These are phyloP conservation scores for Gracilaria caudata DNA, from an alignment of 23 red algal species.

Conservation along the genomic window DNA sequence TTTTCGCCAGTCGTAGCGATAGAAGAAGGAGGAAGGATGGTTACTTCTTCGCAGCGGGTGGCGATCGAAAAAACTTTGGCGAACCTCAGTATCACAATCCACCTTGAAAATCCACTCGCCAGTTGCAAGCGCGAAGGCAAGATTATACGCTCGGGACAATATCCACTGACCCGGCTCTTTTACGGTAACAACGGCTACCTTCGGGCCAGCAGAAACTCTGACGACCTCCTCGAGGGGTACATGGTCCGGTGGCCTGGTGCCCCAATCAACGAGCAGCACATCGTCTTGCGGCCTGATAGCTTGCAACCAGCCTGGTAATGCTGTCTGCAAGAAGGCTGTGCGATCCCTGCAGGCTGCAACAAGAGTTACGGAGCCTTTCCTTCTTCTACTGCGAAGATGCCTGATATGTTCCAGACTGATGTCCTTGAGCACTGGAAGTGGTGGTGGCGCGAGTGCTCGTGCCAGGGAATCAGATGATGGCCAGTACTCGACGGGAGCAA, in stretches of 20 bases:
- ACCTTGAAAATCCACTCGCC: constrained; percentile 76
- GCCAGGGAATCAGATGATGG: constrained; percentile 36
- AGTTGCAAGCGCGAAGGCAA: constrained; percentile 51
- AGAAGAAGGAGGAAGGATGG: constrained; percentile 37
- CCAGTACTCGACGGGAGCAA: constrained; percentile 39
- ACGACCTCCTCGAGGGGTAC: constrained; percentile 66
- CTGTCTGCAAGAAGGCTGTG: constrained; percentile 66
- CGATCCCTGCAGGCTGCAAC: constrained; percentile 67
- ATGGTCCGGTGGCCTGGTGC: constrained; percentile 54
- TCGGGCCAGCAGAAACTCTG: constrained; percentile 14
- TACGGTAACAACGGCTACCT: constrained; percentile 49
- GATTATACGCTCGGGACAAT: constrained; percentile 62
- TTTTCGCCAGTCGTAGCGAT: constrained; percentile 45
- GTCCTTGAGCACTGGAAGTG: constrained; percentile 30
- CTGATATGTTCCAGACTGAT: constrained; percentile 19
- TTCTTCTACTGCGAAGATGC: constrained; percentile 31
- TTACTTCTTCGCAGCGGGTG: background rate
- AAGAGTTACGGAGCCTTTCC: constrained; percentile 34
- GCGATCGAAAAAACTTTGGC: constrained; percentile 47
- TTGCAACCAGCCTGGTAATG: constrained; percentile 50
- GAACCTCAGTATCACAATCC: constrained; percentile 78
- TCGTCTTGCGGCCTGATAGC: constrained; percentile 42
- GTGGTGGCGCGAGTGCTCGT: constrained; percentile 9
- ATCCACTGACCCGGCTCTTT: constrained; percentile 50
- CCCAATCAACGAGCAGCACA: constrained; percentile 76